These are phyloP conservation scores for Fusarium succisae DNA, from an alignment of 2,329 filamentous ascomycete species.

Conservation along the genomic window DNA sequence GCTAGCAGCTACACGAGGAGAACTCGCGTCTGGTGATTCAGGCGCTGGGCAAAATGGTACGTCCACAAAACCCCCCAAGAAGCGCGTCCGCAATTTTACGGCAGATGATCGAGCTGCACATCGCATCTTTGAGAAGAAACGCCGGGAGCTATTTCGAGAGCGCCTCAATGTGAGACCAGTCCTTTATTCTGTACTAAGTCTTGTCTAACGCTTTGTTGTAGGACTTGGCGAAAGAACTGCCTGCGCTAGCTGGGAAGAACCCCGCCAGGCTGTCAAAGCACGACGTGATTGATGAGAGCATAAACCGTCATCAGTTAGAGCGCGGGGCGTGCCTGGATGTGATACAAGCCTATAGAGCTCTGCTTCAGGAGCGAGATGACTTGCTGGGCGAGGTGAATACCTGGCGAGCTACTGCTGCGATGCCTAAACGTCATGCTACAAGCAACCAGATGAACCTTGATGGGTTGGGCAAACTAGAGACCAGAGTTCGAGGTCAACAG, in stretches of 20 bases:
- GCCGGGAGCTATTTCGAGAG: constrained; percentile 54
- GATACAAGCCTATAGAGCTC: constrained; percentile 18
- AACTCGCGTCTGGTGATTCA: constrained; percentile 11
- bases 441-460: neutral
- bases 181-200: fast-evolving
- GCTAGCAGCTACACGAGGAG: constrained; percentile 6
- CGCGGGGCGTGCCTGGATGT: constrained; percentile 31
- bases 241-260: constrained; percentile 46
- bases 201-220: constrained; percentile 22
- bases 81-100: constrained; percentile 52
- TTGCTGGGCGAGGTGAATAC: constrained; percentile 44
- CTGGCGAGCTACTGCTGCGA: constrained; percentile 9
- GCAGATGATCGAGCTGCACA: constrained; percentile 53
- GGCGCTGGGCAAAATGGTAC: neutral
- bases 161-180: constrained; percentile 45
- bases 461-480: neutral
- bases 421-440: constrained; percentile 2
- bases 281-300: constrained; percentile 50
- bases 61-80: constrained; percentile 38
- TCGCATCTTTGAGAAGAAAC: constrained; percentile 52
- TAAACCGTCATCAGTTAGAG: constrained; percentile 43
- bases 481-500: neutral
- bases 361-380: constrained; percentile 43
- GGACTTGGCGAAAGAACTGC: constrained; percentile 49
- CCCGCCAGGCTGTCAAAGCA: constrained; percentile 52